Conservation (phyloP, 2,329 filamentous ascomycete genomes). For the Blastomyces silverae region DNA sequence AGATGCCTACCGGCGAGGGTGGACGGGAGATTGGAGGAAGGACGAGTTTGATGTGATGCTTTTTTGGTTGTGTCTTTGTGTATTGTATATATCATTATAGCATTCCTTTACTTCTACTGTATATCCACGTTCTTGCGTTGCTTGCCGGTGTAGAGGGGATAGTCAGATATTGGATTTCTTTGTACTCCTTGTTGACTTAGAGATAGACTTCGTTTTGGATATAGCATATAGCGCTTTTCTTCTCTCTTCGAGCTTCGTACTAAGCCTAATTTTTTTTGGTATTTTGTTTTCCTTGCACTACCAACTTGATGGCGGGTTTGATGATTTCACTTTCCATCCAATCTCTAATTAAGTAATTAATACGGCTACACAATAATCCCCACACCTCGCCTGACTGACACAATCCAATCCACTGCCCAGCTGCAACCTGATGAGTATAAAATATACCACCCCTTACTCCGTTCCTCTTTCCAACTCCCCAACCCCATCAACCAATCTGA, state of each 20-base stretch:
- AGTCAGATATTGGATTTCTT: neutral
- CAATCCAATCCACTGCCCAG: neutral
- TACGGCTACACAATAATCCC: neutral
- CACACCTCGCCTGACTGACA: neutral
- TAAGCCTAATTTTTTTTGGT: neutral
- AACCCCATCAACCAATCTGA: neutral
- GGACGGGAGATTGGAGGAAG: constrained; percentile 87
- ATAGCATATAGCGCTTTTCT: neutral
- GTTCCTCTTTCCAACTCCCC: neutral
- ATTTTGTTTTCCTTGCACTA: neutral
- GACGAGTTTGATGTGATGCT: constrained; percentile 76
- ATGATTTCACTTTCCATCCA: neutral
- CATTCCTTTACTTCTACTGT: neutral
- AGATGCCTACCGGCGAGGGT: constrained; percentile 90
- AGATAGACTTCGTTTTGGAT: neutral
- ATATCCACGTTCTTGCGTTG: neutral
- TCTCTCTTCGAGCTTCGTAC: neutral
- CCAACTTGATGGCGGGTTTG: neutral
- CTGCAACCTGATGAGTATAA: neutral
- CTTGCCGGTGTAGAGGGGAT: neutral
- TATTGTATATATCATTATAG: neutral
- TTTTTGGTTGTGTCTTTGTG: constrained; percentile 2
- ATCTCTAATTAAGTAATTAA: neutral
- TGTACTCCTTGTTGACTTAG: neutral
- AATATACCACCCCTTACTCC: neutral